Evolutionary conservation across 768 basidiomycete species (phyloP).

Genomic region (Austroboletus eburneus): DNA sequence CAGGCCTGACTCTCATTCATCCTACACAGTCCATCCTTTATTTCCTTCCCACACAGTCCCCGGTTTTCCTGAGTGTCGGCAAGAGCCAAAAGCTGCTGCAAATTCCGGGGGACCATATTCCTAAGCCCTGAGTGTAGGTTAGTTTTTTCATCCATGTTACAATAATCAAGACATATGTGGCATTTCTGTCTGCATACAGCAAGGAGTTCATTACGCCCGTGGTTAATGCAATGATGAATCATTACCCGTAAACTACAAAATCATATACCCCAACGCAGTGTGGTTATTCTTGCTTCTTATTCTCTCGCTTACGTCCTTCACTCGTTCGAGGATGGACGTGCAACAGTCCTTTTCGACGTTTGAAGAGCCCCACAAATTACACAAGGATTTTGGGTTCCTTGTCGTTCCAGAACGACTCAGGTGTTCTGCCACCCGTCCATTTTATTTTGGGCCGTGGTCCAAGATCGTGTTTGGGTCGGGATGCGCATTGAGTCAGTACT

Average conservation of each 20-base stretch:
- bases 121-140: too few species aligned
- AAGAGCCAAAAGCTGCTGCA: too few species aligned
- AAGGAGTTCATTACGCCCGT: conserved; percentile 3
- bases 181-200: background rate
- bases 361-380: background rate
- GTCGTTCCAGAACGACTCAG: conserved; percentile 15
- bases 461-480: conserved; percentile 13
- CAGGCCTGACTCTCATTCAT: too few species aligned
- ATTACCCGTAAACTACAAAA: background rate
- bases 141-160: background rate
- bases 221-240: conserved; percentile 14
- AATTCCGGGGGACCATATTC: too few species aligned
- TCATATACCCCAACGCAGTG: conserved; percentile 15
- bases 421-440: conserved; percentile 5
- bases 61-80: too few species aligned
- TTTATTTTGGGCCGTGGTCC: conserved; percentile 12
- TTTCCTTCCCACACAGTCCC: background rate
- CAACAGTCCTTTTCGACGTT: conserved; percentile 5
- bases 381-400: conserved; percentile 12
- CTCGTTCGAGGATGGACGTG: conserved; percentile 14
- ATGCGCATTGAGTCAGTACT: conserved; percentile 19
- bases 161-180: background rate
- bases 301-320: background rate
- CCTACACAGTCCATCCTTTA: background rate
- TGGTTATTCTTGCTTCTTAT: too few species aligned